Conservation (phyloP, 1,284 basidiomycete species). For the Grifola frondosa region DNA sequence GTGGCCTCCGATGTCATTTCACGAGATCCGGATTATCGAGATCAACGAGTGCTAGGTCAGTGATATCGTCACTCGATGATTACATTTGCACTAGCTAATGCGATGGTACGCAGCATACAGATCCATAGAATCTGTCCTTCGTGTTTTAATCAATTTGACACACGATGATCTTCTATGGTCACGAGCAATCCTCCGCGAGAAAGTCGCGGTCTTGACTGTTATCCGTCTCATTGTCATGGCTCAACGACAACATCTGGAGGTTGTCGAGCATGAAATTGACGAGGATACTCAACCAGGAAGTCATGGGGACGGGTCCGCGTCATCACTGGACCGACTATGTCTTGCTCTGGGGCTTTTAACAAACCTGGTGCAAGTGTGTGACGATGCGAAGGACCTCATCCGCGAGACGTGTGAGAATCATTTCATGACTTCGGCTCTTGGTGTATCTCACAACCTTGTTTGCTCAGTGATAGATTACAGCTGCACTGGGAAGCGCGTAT, state of each 20-base stretch:
- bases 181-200: conserved; percentile 42
- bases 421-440: neutral
- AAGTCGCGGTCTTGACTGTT: conserved; percentile 45
- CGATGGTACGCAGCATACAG: conserved; percentile 35
- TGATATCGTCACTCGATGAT: neutral
- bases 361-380: conserved; percentile 64
- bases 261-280: conserved; percentile 18
- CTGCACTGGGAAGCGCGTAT: conserved; percentile 48
- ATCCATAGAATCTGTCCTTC: conserved; percentile 57
- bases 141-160: conserved; percentile 68
- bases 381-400: conserved; percentile 43
- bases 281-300: too few relatives aligned
- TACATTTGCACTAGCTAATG: conserved; percentile 2
- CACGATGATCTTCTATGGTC: conserved; percentile 60
- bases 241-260: conserved; percentile 26
- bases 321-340: conserved; percentile 61
- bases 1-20: conserved; percentile 37
- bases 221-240: conserved; percentile 44
- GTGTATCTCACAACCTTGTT: conserved; percentile 3
- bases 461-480: conserved; percentile 43
- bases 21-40: conserved; percentile 22
- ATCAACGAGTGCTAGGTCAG: conserved; percentile 19
- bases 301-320: conserved; percentile 33
- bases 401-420: conserved; percentile 46
- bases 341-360: conserved; percentile 69